Evolutionary conservation across 805 yeast genomes (phyloP).

Genomic region (Schwanniomyces vanrijiae): DNA sequence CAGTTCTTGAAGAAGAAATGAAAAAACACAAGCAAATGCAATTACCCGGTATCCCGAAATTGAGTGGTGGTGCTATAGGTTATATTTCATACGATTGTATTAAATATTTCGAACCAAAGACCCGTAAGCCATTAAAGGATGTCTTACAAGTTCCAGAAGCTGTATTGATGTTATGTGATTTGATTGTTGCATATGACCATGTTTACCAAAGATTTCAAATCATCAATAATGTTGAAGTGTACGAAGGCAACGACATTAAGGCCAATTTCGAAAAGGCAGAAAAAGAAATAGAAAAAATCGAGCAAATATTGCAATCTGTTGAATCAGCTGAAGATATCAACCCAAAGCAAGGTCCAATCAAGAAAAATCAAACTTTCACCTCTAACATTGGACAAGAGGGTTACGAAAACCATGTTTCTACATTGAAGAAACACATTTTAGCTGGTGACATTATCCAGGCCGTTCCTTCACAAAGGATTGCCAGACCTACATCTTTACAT

Average conservation of each 20-base stretch:
- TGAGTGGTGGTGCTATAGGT: conserved; percentile 97
- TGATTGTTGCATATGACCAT: conserved; percentile 88
- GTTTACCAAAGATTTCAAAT: conserved; percentile 92
- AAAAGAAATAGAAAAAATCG: conserved; percentile 56
- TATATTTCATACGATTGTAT: conserved; percentile 96
- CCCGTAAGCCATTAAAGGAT: conserved; percentile 73
- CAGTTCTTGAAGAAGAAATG: conserved; percentile 73
- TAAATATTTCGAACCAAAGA: conserved; percentile 93
- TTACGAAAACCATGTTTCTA: conserved; percentile 77
- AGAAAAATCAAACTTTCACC: conserved; percentile 63
- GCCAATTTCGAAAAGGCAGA: conserved; percentile 55
- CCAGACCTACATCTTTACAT: conserved; percentile 91
- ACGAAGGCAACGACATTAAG: conserved; percentile 26
- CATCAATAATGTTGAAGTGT: conserved; percentile 70
- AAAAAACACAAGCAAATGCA: conserved; percentile 63
- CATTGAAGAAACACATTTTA: conserved; percentile 75
- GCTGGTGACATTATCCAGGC: conserved; percentile 96
- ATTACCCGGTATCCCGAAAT: conserved; percentile 76
- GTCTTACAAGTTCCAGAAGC: conserved; percentile 88
- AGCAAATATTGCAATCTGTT: conserved; percentile 46
- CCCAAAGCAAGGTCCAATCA: conserved; percentile 77
- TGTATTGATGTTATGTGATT: conserved; percentile 85
- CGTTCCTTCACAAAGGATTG: conserved; percentile 96
- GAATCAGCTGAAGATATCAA: conserved; percentile 46
- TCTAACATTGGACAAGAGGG: conserved; percentile 95